phyloP scores from a whole-genome alignment of 1,284 basidiomycete genomes.

The Naganishia sp. region DNA sequence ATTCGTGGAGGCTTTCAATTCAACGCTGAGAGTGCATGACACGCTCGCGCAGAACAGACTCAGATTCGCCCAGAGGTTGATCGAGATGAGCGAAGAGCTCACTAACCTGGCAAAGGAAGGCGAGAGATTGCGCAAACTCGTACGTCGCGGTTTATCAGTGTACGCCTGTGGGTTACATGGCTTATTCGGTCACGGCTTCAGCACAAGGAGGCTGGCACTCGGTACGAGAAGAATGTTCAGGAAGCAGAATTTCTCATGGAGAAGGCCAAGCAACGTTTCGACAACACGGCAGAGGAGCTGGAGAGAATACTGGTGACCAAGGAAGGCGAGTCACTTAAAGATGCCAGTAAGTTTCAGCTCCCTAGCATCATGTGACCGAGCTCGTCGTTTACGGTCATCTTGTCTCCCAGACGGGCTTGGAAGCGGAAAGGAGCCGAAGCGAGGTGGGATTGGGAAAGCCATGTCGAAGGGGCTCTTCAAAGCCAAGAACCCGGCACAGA shows the following conservation, averaged over 20 bases:
- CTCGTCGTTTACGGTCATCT: not conserved
- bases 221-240: slow-evolving; percentile 83
- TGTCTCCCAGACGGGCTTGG: not conserved
- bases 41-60: slow-evolving; percentile 82
- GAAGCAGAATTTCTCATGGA: slow-evolving; percentile 88
- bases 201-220: slow-evolving; percentile 84
- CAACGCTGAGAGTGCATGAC: slow-evolving; percentile 84
- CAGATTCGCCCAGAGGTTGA: slow-evolving; percentile 79
- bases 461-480: slow-evolving; percentile 92
- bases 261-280: slow-evolving; percentile 83
- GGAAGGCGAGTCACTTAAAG: slow-evolving; percentile 85
- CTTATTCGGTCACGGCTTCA: slow-evolving; percentile 44
- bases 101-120: slow-evolving; percentile 81
- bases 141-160: slow-evolving; percentile 46
- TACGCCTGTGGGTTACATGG: not conserved
- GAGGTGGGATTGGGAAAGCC: slow-evolving; percentile 60
- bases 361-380: slow-evolving; percentile 56
- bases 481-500: slow-evolving; percentile 88
- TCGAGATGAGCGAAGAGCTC: slow-evolving; percentile 96
- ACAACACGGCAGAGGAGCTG: slow-evolving; percentile 88
- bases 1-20: slow-evolving; percentile 85
- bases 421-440: slow-evolving; percentile 37
- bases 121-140: slow-evolving; percentile 87
- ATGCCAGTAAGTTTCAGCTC: slow-evolving; percentile 58
- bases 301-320: slow-evolving; percentile 92